Evolutionary conservation across 202 grass and related monocot species (phyloP).

Genomic region (Thinopyrum obtusiflorum): DNA sequence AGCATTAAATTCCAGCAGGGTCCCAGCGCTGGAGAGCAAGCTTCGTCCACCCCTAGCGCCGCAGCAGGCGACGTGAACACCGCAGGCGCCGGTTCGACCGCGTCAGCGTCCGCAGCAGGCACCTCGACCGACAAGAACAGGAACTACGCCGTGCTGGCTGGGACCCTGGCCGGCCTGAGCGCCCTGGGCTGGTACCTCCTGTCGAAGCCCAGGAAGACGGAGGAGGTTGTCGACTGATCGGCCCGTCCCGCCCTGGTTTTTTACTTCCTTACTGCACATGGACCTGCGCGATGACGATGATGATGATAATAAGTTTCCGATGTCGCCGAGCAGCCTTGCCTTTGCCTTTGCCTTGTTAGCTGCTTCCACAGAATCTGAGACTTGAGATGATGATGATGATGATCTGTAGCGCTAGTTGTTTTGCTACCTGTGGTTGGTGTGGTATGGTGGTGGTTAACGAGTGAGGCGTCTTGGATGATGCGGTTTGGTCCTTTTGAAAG

Average conservation of each 20-base stretch:
- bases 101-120: slow-evolving; percentile 46
- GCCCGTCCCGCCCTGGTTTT: neutral
- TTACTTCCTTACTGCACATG: slow-evolving; percentile 33
- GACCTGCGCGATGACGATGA: neutral
- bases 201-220: slow-evolving; percentile 82
- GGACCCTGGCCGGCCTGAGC: slow-evolving; percentile 57
- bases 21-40: too few relatives aligned
- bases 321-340: neutral
- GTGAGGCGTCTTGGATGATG: neutral
- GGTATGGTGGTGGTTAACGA: neutral
- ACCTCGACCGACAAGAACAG: slow-evolving; percentile 36
- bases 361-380: neutral
- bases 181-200: slow-evolving; percentile 86
- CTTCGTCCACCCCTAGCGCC: too few relatives aligned
- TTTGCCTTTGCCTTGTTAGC: neutral
- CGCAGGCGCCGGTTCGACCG: neutral
- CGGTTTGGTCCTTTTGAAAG: neutral
- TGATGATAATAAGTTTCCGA: slow-evolving; percentile 31
- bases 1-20: too few relatives aligned
- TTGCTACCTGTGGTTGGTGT: neutral
- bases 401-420: neutral
- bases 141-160: slow-evolving; percentile 83
- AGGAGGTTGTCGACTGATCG: slow-evolving; percentile 61
- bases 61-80: neutral
- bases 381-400: neutral